Evolutionary conservation across 2,329 filamentous ascomycete species (phyloP).

Genomic region (Scytalidium lignicola): DNA sequence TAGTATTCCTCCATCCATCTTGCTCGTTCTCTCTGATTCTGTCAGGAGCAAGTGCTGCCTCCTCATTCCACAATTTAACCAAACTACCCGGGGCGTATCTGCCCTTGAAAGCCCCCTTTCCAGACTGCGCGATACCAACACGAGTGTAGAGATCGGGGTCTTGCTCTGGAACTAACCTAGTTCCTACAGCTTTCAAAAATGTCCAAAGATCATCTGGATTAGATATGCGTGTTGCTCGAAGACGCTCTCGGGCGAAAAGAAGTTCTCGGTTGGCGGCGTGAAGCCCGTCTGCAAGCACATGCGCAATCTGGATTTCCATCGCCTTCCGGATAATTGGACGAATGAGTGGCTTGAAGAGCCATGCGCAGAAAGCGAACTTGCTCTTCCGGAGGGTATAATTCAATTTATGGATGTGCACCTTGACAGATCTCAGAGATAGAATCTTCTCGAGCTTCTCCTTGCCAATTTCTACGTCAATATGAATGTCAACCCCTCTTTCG

Average conservation of each 20-base stretch:
- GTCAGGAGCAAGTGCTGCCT: constrained; percentile 65
- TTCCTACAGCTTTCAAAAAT: constrained; percentile 77
- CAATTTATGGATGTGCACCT: constrained; percentile 81
- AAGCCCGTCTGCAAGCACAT: constrained; percentile 64
- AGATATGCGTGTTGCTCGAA: constrained; percentile 79
- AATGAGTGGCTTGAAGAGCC: constrained; percentile 79
- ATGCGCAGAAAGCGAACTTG: constrained; percentile 72
- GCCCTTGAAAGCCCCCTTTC: constrained; percentile 63
- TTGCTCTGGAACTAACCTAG: constrained; percentile 64
- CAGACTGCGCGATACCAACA: constrained; percentile 54
- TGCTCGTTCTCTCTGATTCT: constrained; percentile 63
- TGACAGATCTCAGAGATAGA: constrained; percentile 68
- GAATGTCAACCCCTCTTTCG: constrained; percentile 79
- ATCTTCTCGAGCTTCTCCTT: constrained; percentile 76
- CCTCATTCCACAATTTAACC: constrained; percentile 83
- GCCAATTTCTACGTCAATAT: constrained; percentile 78
- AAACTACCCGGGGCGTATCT: constrained; percentile 86
- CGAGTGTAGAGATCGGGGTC: constrained; percentile 73
- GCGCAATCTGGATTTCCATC: constrained; percentile 72
- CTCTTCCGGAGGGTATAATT: constrained; percentile 71
- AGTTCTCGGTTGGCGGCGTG: constrained; percentile 78
- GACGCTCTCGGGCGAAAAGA: constrained; percentile 77
- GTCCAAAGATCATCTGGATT: constrained; percentile 74
- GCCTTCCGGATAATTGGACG: constrained; percentile 74
- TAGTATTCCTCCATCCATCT: constrained; percentile 72